Percentiles rank a stretch among this genome's conserved stretches.
These are phyloP conservation scores for Globisporangium parvum DNA, from an alignment of 352 stramenopile species.

Conservation along the genomic window DNA sequence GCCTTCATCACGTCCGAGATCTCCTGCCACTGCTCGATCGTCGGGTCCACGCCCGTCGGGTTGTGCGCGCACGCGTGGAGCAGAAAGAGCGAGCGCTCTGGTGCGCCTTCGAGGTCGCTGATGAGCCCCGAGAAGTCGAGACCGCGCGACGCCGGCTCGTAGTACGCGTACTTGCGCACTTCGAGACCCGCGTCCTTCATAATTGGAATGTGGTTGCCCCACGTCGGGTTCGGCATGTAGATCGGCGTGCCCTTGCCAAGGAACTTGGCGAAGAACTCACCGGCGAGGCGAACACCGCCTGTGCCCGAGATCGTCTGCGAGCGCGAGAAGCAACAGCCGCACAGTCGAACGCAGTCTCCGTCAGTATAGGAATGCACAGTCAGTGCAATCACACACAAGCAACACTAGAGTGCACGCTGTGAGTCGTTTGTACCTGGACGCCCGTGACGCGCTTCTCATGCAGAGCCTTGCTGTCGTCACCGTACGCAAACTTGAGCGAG, in stretches of 20 bases:
- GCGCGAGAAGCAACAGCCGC: no score
- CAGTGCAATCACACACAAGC: background rate
- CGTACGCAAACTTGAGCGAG: slow-evolving; percentile 95
- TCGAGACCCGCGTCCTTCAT: slow-evolving; percentile 84
- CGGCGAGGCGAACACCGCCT: slow-evolving; percentile 94
- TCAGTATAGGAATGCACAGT: background rate
- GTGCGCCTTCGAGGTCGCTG: slow-evolving; percentile 92
- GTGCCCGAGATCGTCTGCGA: slow-evolving; percentile 97
- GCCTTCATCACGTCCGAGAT: slow-evolving; percentile 94
- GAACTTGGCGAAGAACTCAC: slow-evolving; percentile 93
- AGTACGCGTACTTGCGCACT: slow-evolving; percentile 81
- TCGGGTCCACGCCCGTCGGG: slow-evolving; percentile 97
- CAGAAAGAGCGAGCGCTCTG: slow-evolving; percentile 94
- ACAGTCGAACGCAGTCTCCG: background rate
- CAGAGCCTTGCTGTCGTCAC: slow-evolving; percentile 90
- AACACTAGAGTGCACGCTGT: background rate
- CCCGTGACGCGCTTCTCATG: slow-evolving; percentile 91
- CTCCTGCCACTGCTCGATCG: slow-evolving; percentile 96
- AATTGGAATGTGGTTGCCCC: slow-evolving; percentile 98
- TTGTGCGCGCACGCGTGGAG: slow-evolving; percentile 99
- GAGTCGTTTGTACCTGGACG: slow-evolving; percentile 63
- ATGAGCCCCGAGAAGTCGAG: slow-evolving; percentile 94
- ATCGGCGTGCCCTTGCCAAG: slow-evolving; percentile 85
- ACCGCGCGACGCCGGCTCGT: slow-evolving; percentile 74
- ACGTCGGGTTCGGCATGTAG: slow-evolving; percentile 99